These are phyloP conservation scores for Ceratobasidium sp. DNA, from an alignment of 1,284 basidiomycete species.

Conservation along the genomic window DNA sequence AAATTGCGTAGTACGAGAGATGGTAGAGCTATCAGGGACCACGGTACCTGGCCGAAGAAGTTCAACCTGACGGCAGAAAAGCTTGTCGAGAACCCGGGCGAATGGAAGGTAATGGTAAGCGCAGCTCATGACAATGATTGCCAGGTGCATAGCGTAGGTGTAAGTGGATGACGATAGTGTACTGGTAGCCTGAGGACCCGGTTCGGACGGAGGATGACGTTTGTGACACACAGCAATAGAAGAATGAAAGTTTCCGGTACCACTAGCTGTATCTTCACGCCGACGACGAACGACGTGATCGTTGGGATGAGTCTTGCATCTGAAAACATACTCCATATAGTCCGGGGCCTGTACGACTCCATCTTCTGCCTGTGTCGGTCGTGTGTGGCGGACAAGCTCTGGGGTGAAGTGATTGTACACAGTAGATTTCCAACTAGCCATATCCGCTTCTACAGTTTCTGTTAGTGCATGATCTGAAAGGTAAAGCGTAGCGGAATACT, in stretches of 20 bases:
- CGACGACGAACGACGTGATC: neutral
- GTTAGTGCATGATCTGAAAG: too few relatives aligned
- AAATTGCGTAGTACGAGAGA: neutral
- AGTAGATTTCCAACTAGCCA: too few relatives aligned
- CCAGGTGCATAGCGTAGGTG: conserved; percentile 9
- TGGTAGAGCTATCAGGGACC: conserved; percentile 1
- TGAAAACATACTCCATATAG: neutral
- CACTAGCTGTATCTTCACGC: neutral
- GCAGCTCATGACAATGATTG: conserved; percentile 12
- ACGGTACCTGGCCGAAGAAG: conserved; percentile 8
- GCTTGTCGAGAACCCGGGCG: neutral
- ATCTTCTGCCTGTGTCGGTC: too few relatives aligned
- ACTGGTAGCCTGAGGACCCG: neutral
- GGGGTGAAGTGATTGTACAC: too few relatives aligned
- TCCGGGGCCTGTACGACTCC: neutral
- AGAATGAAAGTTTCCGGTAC: conserved; percentile 6
- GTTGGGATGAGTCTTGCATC: neutral
- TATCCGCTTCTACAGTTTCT: too few relatives aligned
- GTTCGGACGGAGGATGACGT: neutral
- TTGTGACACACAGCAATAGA: neutral
- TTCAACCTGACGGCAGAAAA: conserved; percentile 8
- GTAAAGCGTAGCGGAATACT: too few relatives aligned
- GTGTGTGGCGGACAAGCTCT: too few relatives aligned
- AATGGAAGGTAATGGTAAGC: conserved; percentile 21
- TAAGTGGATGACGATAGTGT: neutral